Evolutionary conservation across 176 grass and related monocot species (phyloP).

Genomic region (Zizania latifolia): DNA sequence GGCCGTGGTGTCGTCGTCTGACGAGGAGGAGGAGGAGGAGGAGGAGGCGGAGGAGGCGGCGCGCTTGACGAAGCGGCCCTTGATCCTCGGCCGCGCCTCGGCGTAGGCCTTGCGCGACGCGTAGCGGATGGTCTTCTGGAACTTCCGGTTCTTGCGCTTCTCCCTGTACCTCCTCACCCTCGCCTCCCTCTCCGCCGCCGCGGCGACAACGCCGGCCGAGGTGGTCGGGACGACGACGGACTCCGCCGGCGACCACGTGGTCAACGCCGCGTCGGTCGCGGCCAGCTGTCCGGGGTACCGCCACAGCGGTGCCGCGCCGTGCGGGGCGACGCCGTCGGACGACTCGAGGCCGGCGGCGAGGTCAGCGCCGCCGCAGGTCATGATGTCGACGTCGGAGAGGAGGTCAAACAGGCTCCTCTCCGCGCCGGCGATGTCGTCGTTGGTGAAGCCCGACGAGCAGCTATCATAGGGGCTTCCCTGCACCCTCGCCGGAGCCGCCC

Average conservation of each 20-base stretch:
- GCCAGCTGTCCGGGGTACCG: background rate
- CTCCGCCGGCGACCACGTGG: background rate
- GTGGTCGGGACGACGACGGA: background rate
- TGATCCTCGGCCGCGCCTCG: constrained; percentile 61
- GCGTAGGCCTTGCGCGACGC: constrained; percentile 70
- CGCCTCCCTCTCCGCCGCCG: constrained; percentile 30
- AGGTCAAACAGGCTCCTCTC: constrained; percentile 33
- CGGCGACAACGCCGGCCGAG: background rate
- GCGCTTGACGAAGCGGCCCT: constrained; percentile 68
- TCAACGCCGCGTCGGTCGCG: background rate
- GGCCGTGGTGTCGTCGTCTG: background rate
- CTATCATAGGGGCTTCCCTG: constrained; percentile 22
- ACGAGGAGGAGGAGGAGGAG: background rate
- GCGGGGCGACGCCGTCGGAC: constrained; percentile 20
- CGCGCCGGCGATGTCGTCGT: background rate
- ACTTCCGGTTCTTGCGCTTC: constrained; percentile 68
- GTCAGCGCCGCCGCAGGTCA: constrained; percentile 5
- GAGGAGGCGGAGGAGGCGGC: background rate
- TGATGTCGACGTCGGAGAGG: constrained; percentile 35
- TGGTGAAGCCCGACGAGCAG: constrained; percentile 37
- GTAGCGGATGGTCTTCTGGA: constrained; percentile 77
- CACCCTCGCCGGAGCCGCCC: background rate
- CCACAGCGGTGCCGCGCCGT: constrained; percentile 7
- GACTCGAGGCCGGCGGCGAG: background rate
- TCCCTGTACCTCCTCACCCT: constrained; percentile 67